Base-by-base conservation (phyloP, 2,329 filamentous ascomycete species). In the Macrophomina pseudophaseolina region DNA sequence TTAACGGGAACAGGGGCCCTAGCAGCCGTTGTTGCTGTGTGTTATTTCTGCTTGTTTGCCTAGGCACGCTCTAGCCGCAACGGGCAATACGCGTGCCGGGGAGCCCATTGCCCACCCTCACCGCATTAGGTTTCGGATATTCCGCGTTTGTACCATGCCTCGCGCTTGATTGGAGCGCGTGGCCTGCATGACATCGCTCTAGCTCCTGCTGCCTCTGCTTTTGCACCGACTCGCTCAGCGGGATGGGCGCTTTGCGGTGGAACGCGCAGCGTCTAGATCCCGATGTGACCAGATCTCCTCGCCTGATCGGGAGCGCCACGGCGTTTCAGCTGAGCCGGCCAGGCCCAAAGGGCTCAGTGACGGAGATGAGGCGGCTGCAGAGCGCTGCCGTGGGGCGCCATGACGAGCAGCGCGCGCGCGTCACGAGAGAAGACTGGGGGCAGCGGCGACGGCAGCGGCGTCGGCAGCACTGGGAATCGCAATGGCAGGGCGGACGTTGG, bases 251-350 rank as follows among this genome's bases (percentile, higher is more conserved):
- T 12, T 52, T 52, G 48, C 48, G 32, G 51, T 64, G 48, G 49
- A 33, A 38, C 32, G 30, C 14, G 51, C 58, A 32, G 51, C 63
- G 63, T 65, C 63, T 56, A 65, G 63, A 65, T 65, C 63, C 63
- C 51, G 63, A 65, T 65, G 52, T 51, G 63, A 62, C 28, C 51
- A 65, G 63, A 65, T 65, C 63, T 65, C 40, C 30, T 65, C 63
- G 63, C 63, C 63, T 65, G 63, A 65, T 65, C 40, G 63, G 63
- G 63, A 65, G 58, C 63, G 63, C 63, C 63, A 65, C 63, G 51
- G 63, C 40, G 63, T 65, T 65, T 65, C 63, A 65, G 51, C 42
- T 48, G 63, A n/a, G 63, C 58, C 38, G 58, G 58, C 58, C 58
- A 62, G 58, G 58, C 58, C 42, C 42, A 49, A 49, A 48, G 58